Percentiles rank a stretch among this genome's conserved stretches.
phyloP scores from a whole-genome alignment of 2,329 filamentous ascomycete species.

The Diaporthe helianthi region DNA sequence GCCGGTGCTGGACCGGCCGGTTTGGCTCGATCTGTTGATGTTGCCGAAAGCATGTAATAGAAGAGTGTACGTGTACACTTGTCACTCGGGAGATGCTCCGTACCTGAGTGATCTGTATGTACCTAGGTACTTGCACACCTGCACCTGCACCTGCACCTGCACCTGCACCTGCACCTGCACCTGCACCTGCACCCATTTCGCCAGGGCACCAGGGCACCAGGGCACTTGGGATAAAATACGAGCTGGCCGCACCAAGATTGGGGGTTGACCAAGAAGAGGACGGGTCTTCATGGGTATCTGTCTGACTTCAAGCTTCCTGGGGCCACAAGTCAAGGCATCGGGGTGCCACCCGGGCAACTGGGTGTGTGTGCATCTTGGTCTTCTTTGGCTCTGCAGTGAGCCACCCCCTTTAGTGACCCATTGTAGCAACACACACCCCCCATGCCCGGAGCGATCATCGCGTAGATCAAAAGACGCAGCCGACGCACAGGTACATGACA shows the following conservation, averaged over 20 bases:
- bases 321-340: slow-evolving; percentile 22
- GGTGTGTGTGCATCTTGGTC: background rate
- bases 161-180: too few relatives aligned
- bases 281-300: too few relatives aligned
- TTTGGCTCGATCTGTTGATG: slow-evolving; percentile 16
- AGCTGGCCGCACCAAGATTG: slow-evolving; percentile 17
- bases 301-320: slow-evolving; percentile 21
- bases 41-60: slow-evolving; percentile 5
- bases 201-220: too few relatives aligned
- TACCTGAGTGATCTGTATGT: too few relatives aligned
- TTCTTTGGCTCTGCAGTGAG: slow-evolving; percentile 7
- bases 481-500: background rate
- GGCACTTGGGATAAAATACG: slow-evolving; percentile 18
- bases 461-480: background rate
- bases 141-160: too few relatives aligned
- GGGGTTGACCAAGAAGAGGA: background rate
- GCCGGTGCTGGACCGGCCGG: slow-evolving; percentile 2
- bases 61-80: background rate
- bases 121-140: too few relatives aligned
- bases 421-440: slow-evolving; percentile 25
- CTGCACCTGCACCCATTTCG: too few relatives aligned
- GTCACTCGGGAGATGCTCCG: too few relatives aligned
- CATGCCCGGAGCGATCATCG: background rate
- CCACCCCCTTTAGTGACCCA: slow-evolving; percentile 28
- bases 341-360: background rate